Percentiles rank a stretch among this genome's conserved stretches.
Evolutionary conservation across 1,139 yeast genomes (phyloP).

Genomic region (Zygosaccharomyces sapae): DNA sequence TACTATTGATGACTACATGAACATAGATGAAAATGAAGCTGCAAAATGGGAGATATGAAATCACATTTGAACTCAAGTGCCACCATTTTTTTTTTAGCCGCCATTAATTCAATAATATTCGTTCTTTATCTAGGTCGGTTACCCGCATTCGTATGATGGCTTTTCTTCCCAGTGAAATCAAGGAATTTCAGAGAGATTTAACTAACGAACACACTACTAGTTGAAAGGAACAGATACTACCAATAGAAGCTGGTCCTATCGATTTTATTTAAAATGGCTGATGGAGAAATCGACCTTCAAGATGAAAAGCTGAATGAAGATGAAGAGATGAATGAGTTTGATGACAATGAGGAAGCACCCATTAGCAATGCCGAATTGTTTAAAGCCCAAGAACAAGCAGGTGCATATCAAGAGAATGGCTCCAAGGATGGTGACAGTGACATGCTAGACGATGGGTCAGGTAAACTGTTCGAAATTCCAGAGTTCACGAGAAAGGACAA

Average conservation of each 20-base stretch:
- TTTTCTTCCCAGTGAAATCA: not conserved
- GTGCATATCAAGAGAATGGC: constrained; percentile 15
- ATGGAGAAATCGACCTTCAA: constrained; percentile 13
- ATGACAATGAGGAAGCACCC: constrained; percentile 41
- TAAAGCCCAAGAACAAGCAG: constrained; percentile 19
- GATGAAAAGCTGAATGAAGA: constrained; percentile 34
- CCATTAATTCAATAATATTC: not conserved
- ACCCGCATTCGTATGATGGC: not conserved
- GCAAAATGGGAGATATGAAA: constrained; percentile 30
- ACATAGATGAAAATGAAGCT: constrained; percentile 21
- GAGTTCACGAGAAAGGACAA: constrained; percentile 80
- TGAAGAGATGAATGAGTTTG: constrained; percentile 41
- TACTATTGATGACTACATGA: constrained; percentile 57
- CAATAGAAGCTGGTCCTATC: not conserved
- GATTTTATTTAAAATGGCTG: constrained; percentile 17
- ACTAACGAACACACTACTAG: not conserved
- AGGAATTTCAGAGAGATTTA: not conserved
- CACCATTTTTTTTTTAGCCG: not conserved
- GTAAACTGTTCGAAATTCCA: constrained; percentile 52
- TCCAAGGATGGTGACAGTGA: constrained; percentile 21
- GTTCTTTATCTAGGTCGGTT: not conserved
- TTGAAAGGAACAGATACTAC: too few relatives aligned
- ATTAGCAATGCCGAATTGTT: constrained; percentile 37
- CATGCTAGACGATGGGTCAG: constrained; percentile 27
- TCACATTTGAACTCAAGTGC: not conserved